Evolutionary conservation across 805 yeast species (phyloP), one percentile per base, ranked within the genome.

Genomic region (Danielozyma ontarioensis): DNA sequence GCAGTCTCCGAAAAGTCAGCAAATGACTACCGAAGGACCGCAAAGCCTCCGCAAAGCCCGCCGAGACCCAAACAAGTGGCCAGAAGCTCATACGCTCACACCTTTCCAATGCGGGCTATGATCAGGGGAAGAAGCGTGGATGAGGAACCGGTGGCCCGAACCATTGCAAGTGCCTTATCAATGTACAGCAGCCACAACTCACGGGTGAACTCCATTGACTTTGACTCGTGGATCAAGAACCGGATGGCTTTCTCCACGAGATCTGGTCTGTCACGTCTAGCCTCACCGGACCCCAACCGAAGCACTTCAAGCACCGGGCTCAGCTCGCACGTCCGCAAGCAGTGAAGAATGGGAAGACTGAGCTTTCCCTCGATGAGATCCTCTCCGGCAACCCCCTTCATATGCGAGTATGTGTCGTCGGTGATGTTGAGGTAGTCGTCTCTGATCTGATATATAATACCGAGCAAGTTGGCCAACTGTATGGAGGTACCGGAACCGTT

Each of bases 351-450:
- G 0, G 96, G 96, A 41, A 85, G 83, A 1, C 95, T 85, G 39
- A 83, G 75, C 56, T 88, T 89, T 0, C 96, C 96, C 53, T 89
- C 96, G 0, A 87, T 76, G 19, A 89, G 70, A 51, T 89, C 97
- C 47, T 89, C 96, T 4, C 68, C 66, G 33, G 86, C 77, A 41
- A 73, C 73, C 2, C 70, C 70, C 2, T 95, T 95, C 68, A 85
- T 83, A 51, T 76, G 78, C 16, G 63, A 53, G 30, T 68, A 60
- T 8, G 59, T 57, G 16, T 63, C 67, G 32, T 77, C 71, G 17
- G 70, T 68, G 33, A 89, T 57, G 48, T 89, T 89, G 43, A 83
- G 54, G 40, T 80, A 81, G 55, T 89, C 97, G 54, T 89, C 97
- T 42, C 83, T 71, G 28, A 89, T 74, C 55, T 89, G 97, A 58